Evolutionary conservation across 257 asterid genomes (phyloP), one percentile per base, ranked within the genome.

Genomic region (Solanum sejunctum): DNA sequence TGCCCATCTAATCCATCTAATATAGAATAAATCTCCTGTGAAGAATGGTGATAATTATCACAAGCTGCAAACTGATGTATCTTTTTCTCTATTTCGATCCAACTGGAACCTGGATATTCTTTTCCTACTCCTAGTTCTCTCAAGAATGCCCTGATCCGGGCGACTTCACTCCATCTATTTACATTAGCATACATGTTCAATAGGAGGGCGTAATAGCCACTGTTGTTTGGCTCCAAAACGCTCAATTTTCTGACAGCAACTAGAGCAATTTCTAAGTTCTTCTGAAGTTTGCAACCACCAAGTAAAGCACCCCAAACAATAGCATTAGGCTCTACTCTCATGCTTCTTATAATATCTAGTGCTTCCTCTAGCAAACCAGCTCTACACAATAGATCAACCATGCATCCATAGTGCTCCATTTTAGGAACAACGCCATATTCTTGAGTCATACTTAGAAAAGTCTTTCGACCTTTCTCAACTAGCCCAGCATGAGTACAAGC

Each of bases 301-400:
- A 95, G 89, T 83, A 95, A 88, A 78, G 98, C 92, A 54, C 94
- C 96, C 98, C 95, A 95, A 66, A 95, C 75, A 67, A 93, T 93
- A 71, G 94, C 88, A 88, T 93, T 94, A 28, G 99, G 97, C 56
- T 90, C 88, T 91, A 93, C 88, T 82, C 85, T 90, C 98, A 95
- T 95, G 89, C 88, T 88, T 86, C 82, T 85, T 84, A 94, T 92
- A 87, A 94, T 80, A 49, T 80, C 89, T 8, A 93, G 83, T n/a
- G 99, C 97, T 86, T 95, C 99, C 83, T 92, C 95, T 39, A 93
- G 90, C 81, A 94, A 90, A 85, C 98, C 97, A 23, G 93, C 95
- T 87, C 90, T 91, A 80, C 94, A 88, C 57, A 95, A 89, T 52
- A 94, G 95, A 87, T 93, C 95, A 60, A 94, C 92, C 93, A 93